phyloP scores from a whole-genome alignment of 2,329 filamentous ascomycete genomes.

The Aureobasidium sp. region DNA sequence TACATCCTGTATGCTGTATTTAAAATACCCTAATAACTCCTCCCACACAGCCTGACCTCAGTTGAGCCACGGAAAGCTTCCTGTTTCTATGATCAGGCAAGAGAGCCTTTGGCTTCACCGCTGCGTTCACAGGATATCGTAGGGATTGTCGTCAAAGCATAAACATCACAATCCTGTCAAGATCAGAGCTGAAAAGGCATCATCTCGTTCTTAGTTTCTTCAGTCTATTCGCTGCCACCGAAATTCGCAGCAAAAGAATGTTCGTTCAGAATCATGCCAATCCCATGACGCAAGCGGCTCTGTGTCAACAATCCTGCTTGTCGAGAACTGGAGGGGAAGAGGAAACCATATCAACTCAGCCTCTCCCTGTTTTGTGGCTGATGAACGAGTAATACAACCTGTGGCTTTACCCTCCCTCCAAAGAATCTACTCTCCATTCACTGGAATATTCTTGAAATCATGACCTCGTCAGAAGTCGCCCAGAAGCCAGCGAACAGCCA shows the following conservation, averaged over 20 bases:
- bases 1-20: no score
- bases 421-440: neutral
- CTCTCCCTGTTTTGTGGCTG: constrained; percentile 10
- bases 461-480: constrained; percentile 19
- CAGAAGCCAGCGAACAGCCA: constrained; percentile 17
- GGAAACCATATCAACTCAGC: constrained; percentile 11
- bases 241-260: neutral
- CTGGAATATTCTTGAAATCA: neutral
- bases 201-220: no score
- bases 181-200: no score
- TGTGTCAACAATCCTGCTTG: constrained; percentile 12
- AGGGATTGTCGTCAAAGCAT: no score
- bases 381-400: neutral
- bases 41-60: no score
- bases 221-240: neutral
- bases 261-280: neutral
- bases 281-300: constrained; percentile 14
- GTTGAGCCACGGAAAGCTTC: no score
- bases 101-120: no score
- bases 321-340: neutral
- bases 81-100: no score
- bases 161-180: neutral
- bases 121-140: no score
- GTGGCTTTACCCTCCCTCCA: neutral
- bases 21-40: no score